Base-by-base conservation (phyloP, 2,329 filamentous ascomycete genomes). In the Orbilia javanica region DNA sequence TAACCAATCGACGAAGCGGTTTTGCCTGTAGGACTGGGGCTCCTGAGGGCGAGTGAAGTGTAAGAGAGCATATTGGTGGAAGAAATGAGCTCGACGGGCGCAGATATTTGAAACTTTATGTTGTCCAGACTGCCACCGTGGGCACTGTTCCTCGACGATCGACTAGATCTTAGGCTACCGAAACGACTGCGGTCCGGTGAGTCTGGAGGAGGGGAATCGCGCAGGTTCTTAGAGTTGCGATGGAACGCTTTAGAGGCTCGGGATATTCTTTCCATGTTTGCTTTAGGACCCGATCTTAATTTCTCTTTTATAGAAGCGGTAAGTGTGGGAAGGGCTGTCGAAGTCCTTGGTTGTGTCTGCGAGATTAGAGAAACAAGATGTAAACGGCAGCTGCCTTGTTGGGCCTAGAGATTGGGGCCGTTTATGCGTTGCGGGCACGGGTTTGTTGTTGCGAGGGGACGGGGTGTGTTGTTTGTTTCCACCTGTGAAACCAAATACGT, bases 11-110 rank as follows among this genome's bases (percentile, higher is more conserved):
- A 66, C 10, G 74, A 78, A 0, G 74, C 67, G 2, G 65, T 68
- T 34, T 62, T 48, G 4, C 74, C 74, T 3, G 67, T 78, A 6
- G 74, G 67, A 68, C 74, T 78, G 27, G 74, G 67, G 42, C 68
- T 60, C 63, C 67, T 44, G 83, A 87, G 85, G 82, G 86, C 84
- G 80, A 95, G 95, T 8, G 96, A 94, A 83, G 95, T 95, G 88
- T 97, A 97, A 6, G 93, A 94, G 68, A 97, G 90, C 89, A 96
- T 93, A 85, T 98, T 99, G 81, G 96, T 98, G 4, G 95, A 97
- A 76, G 96, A 96, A 60, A 97, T 87, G 79, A 99, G 88, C 84
- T 94, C 91, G 66, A 97, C 88, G 0, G 96, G 96, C 2, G 88
- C 89, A 0, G 96, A 99, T 83, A 99, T 99, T 86, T 94, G 78